These are phyloP conservation scores for Talaromyces nanjingensis DNA, from an alignment of 495 filamentous ascomycete species.

Conservation along the genomic window DNA sequence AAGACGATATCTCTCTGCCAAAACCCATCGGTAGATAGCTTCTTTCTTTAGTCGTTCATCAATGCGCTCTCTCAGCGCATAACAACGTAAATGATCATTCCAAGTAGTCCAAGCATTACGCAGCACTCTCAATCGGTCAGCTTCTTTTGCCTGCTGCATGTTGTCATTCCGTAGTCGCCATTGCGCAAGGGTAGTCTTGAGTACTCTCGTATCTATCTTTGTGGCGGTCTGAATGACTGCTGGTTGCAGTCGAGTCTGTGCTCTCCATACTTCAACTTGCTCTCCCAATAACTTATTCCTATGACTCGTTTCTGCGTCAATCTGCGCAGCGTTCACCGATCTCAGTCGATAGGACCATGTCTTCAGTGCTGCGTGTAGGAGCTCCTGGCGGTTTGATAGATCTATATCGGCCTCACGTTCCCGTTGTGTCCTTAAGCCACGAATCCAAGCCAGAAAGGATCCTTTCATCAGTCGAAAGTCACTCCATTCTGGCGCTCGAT, in stretches of 20 bases:
- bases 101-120: slow-evolving; percentile 56
- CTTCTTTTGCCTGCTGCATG: slow-evolving; percentile 44
- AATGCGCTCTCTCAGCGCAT: slow-evolving; percentile 44
- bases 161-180: slow-evolving; percentile 47
- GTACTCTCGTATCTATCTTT: slow-evolving; percentile 41
- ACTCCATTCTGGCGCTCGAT: slow-evolving; percentile 47
- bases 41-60: slow-evolving; percentile 53
- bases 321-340: slow-evolving; percentile 20
- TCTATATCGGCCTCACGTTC: slow-evolving; percentile 37
- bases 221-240: slow-evolving; percentile 36
- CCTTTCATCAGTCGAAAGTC: slow-evolving; percentile 40
- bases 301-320: slow-evolving; percentile 26
- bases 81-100: slow-evolving; percentile 58
- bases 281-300: slow-evolving; percentile 31
- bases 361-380: slow-evolving; percentile 22
- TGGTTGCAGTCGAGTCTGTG: slow-evolving; percentile 36
- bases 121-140: slow-evolving; percentile 46
- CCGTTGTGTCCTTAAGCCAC: slow-evolving; percentile 34
- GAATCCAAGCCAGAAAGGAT: slow-evolving; percentile 39
- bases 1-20: slow-evolving; percentile 47
- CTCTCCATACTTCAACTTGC: slow-evolving; percentile 21
- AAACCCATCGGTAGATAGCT: slow-evolving; percentile 57
- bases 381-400: slow-evolving; percentile 19
- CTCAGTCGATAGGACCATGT: slow-evolving; percentile 26
- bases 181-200: slow-evolving; percentile 38